Conservation (phyloP, 2,329 filamentous ascomycete genomes). For the Lizonia empirigonia region DNA sequence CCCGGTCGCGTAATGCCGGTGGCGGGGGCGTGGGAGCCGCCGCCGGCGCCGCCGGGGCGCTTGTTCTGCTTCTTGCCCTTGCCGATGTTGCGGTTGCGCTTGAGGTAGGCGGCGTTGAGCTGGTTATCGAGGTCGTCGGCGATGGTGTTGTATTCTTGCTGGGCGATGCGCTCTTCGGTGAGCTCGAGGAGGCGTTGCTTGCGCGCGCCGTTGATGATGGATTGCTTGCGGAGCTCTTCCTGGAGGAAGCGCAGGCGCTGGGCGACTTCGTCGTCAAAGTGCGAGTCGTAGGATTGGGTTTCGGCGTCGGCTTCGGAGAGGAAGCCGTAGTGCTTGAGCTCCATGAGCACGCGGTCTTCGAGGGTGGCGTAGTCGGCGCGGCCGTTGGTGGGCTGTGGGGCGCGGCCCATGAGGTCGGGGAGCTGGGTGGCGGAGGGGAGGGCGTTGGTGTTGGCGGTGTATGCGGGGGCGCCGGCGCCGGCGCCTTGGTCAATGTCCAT, state of each 20-base stretch:
- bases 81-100: conserved; percentile 90
- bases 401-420: conserved; percentile 81
- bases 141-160: conserved; percentile 96
- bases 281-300: conserved; percentile 80
- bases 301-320: conserved; percentile 72
- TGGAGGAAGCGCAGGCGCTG: conserved; percentile 87
- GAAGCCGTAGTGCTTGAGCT: conserved; percentile 89
- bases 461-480: conserved; percentile 38
- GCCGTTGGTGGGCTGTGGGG: conserved; percentile 65
- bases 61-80: conserved; percentile 90
- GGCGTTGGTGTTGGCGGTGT: conserved; percentile 44
- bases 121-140: conserved; percentile 95
- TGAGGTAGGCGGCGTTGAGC: conserved; percentile 92
- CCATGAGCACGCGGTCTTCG: conserved; percentile 88
- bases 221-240: conserved; percentile 78
- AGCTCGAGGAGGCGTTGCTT: conserved; percentile 86
- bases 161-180: conserved; percentile 89
- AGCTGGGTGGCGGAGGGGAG: conserved; percentile 77
- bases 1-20: conserved; percentile 54
- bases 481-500: conserved; percentile 55
- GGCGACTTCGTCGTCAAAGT: conserved; percentile 92
- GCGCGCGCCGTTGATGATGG: conserved; percentile 85
- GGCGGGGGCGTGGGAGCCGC: conserved; percentile 64
- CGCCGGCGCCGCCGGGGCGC: conserved; percentile 74
- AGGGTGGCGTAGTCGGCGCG: conserved; percentile 85